Evolutionary conservation across 2,329 filamentous ascomycete species (phyloP).

Genomic region (Furcasterigmium furcatum): DNA sequence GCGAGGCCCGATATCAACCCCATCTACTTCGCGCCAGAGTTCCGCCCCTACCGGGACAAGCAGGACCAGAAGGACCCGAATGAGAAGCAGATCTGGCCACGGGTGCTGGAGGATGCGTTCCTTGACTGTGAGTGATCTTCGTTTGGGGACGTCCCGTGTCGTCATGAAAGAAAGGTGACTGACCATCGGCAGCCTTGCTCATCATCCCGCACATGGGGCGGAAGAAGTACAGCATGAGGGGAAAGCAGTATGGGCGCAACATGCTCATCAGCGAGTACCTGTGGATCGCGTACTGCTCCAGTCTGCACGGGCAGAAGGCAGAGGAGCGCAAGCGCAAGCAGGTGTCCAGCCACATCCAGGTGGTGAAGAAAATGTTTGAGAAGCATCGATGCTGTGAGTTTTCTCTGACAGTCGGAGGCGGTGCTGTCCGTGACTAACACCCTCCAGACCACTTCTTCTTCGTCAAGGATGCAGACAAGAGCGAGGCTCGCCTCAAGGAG

Average conservation of each 20-base stretch:
- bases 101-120: constrained; percentile 63
- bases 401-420: background rate
- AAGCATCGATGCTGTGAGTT: constrained; percentile 61
- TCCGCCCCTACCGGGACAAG: constrained; percentile 63
- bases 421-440: constrained; percentile 3
- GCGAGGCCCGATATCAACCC: constrained; percentile 47
- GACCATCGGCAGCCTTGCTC: constrained; percentile 48
- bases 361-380: constrained; percentile 64
- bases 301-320: constrained; percentile 41
- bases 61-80: constrained; percentile 62
- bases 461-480: constrained; percentile 48
- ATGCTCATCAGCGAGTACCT: constrained; percentile 69
- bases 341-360: constrained; percentile 69
- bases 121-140: constrained; percentile 53
- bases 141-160: too few relatives aligned
- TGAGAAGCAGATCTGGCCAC: constrained; percentile 59
- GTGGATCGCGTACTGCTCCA: constrained; percentile 48
- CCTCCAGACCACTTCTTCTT: constrained; percentile 58
- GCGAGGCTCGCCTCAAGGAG: constrained; percentile 44
- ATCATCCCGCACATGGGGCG: constrained; percentile 65
- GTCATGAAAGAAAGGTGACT: background rate
- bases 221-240: constrained; percentile 62
- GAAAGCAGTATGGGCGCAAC: constrained; percentile 64
- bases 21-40: constrained; percentile 59
- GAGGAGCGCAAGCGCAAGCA: constrained; percentile 57